Evolutionary conservation across 2,329 filamentous ascomycete species (phyloP), one percentile per base, ranked within the genome.

Genomic region (Aspergillus hiratsukae): DNA sequence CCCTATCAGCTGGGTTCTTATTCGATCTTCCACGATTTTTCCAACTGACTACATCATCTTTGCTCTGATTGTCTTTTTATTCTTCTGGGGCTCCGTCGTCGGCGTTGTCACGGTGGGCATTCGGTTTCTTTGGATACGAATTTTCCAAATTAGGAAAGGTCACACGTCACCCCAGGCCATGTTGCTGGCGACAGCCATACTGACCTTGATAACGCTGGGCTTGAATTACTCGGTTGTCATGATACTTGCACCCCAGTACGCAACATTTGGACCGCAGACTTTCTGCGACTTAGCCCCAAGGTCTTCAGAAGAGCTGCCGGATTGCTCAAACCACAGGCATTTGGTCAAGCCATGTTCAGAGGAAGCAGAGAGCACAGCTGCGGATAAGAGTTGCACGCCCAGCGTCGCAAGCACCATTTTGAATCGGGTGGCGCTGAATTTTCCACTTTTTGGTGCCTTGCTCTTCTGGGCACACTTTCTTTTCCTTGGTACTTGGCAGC

Each of bases 401-500:
- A 93, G 88, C 23, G 87, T 97, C 40, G 89, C 92, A 72, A 94
- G 90, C 58, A 96, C 90, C 0, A 96, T 99, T 75, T 81, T 99
- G 62, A 97, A 97, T 74, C 87, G 92, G 48, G 85, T 97, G 58
- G 92, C 90, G 23, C 83, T 96, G 68, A 96, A 95, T 70, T 99
- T 94, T 82, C 92, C 94, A 5, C 91, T 97, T 70, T 96, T 99
- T 68, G 94, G 94, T 10, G 86, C 88, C 10, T 78, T 97, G n/a
- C 84, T 90, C 64, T 99, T 97, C 74, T 99, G 92, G 91, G 90
- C 91, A 0, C 94, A 99, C 68, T 97, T 97, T 69, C 89, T 83
- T 11, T 97, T 99, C 76, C 76, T 99, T 46, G 88, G 78, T 78
- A 72, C 8, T 46, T 45, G 19, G n/a, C 23, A 35, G 14, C 17